These are phyloP conservation scores for Alternaria sp. DNA, from an alignment of 2,329 filamentous ascomycete species.

Conservation along the genomic window DNA sequence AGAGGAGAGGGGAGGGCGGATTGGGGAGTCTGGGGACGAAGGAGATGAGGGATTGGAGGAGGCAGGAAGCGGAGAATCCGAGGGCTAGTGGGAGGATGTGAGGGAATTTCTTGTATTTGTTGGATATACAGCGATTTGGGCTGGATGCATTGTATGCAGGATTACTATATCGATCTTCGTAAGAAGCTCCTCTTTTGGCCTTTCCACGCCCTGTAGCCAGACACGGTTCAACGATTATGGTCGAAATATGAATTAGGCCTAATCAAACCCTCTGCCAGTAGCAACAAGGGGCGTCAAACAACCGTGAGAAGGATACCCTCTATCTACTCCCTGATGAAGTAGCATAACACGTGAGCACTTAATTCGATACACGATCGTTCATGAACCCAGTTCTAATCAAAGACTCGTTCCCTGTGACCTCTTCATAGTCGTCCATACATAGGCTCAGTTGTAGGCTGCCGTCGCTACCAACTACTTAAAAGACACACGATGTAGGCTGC, in stretches of 20 bases:
- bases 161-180: background rate
- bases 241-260: too few species aligned
- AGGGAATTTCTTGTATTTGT: too few species aligned
- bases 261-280: background rate
- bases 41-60: constrained; percentile 85
- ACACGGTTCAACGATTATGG: too few species aligned
- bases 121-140: too few species aligned
- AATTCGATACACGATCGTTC: background rate
- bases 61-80: constrained; percentile 80
- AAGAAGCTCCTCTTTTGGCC: too few species aligned
- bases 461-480: background rate
- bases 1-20: constrained; percentile 79
- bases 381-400: rapidly evolving
- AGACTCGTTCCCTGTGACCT: background rate
- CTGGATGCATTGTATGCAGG: background rate
- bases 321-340: too few species aligned
- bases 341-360: background rate
- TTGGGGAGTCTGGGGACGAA: constrained; percentile 88
- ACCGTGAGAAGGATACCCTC: too few species aligned
- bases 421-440: background rate
- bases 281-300: too few species aligned
- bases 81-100: constrained; percentile 70
- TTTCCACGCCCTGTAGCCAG: too few species aligned
- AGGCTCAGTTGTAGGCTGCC: background rate
- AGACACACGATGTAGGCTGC: background rate